Evolutionary conservation across 2,329 filamentous ascomycete species (phyloP).

Genomic region (Aspergillus amoenus): DNA sequence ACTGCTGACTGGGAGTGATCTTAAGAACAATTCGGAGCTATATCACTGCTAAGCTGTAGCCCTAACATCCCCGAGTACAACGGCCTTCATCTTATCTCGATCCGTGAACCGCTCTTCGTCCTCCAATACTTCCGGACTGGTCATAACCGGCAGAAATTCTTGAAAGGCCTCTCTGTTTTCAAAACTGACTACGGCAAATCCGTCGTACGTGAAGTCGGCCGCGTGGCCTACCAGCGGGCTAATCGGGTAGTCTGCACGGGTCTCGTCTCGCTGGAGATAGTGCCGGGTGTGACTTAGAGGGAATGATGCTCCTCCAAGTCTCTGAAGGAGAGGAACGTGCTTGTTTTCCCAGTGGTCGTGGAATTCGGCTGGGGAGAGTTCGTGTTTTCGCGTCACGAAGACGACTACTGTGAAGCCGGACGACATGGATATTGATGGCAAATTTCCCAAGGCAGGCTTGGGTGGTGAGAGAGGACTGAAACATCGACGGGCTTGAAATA

Average conservation of each 20-base stretch:
- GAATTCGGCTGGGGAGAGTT: background rate
- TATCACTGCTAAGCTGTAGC: background rate
- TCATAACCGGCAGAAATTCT: background rate
- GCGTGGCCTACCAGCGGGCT: background rate
- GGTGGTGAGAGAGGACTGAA: too few species aligned
- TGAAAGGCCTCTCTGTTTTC: background rate
- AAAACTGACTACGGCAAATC: background rate
- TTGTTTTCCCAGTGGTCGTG: background rate
- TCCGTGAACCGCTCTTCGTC: conserved; percentile 3
- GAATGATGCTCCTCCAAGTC: background rate
- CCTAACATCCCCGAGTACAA: background rate
- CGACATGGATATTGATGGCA: background rate
- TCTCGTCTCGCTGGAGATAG: background rate
- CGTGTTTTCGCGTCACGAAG: background rate
- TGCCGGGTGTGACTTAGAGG: background rate
- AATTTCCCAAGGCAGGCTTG: too few species aligned
- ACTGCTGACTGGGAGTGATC: too few species aligned
- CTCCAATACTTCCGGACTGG: background rate
- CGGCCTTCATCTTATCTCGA: background rate
- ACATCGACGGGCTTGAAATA: too few species aligned
- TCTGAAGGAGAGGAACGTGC: background rate
- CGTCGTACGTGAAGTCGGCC: background rate
- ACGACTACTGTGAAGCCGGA: background rate
- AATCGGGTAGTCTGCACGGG: background rate
- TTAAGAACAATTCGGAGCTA: background rate